Evolutionary conservation across 2,329 filamentous ascomycete genomes (phyloP).

Genomic region (Fusarium clavum): DNA sequence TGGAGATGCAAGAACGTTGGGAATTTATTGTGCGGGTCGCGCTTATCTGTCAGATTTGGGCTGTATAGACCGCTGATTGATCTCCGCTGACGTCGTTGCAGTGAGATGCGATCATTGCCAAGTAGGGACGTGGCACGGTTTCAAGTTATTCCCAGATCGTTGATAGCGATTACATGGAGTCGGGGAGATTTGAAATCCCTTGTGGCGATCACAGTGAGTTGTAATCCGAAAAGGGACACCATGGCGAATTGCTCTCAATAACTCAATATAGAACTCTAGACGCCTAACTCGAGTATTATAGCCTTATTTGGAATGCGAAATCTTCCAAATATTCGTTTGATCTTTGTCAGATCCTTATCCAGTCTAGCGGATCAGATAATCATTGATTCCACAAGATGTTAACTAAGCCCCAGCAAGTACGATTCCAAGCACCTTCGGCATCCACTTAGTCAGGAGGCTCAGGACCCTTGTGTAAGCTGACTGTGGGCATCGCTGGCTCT

Average conservation of each 20-base stretch:
- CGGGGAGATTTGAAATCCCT: neutral
- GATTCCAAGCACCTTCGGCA: neutral
- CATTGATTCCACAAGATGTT: neutral
- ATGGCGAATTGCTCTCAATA: neutral
- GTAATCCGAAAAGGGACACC: neutral
- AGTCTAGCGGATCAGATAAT: neutral
- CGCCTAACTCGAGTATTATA: neutral
- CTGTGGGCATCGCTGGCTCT: neutral
- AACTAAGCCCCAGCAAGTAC: neutral
- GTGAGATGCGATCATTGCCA: slow-evolving; percentile 12
- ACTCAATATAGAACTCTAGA: neutral
- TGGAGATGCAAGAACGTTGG: neutral
- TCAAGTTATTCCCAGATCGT: neutral
- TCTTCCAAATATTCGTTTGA: neutral
- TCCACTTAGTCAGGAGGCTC: neutral
- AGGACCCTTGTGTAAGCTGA: neutral
- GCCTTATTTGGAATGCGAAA: neutral
- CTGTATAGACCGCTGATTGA: neutral
- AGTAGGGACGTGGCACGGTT: neutral
- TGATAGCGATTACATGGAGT: neutral
- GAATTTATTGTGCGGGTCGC: neutral
- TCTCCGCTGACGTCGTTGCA: neutral
- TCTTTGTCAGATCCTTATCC: neutral
- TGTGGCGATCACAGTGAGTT: neutral
- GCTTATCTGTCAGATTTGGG: slow-evolving; percentile 5